Percentiles rank a stretch among this genome's conserved stretches.
These are phyloP conservation scores for Colletotrichum salicis DNA, from an alignment of 2,329 filamentous ascomycete species.

Conservation along the genomic window DNA sequence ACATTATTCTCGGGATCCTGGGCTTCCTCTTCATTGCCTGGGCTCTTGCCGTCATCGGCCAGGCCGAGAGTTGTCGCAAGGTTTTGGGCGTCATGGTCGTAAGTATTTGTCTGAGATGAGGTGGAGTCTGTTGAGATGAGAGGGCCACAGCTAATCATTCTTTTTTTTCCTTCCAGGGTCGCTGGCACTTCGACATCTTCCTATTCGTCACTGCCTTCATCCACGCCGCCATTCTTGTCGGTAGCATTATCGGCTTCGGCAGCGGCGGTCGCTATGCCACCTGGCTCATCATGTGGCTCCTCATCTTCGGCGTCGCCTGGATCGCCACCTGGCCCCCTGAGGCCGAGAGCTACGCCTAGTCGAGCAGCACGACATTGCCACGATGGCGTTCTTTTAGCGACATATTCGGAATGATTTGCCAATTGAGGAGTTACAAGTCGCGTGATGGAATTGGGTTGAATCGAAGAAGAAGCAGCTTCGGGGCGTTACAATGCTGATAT, in stretches of 20 bases:
- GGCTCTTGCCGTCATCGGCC: constrained; percentile 26
- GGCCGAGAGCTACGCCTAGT: constrained; percentile 10
- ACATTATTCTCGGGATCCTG: constrained; percentile 16
- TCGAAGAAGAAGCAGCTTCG: neutral
- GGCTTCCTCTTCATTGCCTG: constrained; percentile 29
- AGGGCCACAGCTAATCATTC: neutral
- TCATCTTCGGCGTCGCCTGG: constrained; percentile 31
- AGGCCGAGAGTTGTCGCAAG: constrained; percentile 28
- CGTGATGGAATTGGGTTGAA: neutral
- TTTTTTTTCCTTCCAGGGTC: neutral
- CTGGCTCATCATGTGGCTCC: constrained; percentile 31
- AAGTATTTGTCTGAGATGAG: neutral
- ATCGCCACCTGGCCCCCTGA: constrained; percentile 26
- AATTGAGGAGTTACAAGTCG: neutral
- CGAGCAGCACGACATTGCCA: neutral
- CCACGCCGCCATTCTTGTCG: constrained; percentile 14
- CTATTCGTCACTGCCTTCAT: constrained; percentile 16
- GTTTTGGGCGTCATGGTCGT: constrained; percentile 27
- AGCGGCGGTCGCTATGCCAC: constrained; percentile 1
- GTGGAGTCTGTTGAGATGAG: neutral
- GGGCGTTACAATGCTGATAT: neutral
- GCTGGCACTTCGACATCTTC: constrained; percentile 26
- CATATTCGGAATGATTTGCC: neutral
- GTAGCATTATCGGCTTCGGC: constrained; percentile 19
- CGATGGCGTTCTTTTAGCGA: no score